A percentile compares a stretch with the other conserved stretches of the same genome.
Evolutionary conservation across 176 grass and related monocot species (phyloP).

Genomic region (Panicum miliaceum): DNA sequence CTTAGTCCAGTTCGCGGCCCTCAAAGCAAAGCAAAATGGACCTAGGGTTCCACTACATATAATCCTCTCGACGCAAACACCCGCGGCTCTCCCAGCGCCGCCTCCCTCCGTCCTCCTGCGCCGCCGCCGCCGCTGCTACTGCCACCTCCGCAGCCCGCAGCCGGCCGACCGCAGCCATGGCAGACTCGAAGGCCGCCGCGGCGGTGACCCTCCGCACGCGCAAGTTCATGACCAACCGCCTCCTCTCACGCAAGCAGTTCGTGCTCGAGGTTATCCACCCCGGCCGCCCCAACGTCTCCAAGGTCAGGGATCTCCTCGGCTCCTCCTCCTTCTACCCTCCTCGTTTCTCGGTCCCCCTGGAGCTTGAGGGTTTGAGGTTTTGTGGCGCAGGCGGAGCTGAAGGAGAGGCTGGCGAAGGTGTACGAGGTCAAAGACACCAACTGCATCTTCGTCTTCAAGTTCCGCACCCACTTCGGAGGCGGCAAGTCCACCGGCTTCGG

Average conservation of each 20-base stretch:
- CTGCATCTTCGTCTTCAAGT: slow-evolving; percentile 96
- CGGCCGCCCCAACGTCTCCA: slow-evolving; percentile 90
- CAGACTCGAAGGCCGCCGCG: slow-evolving; percentile 66
- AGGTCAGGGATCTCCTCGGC: slow-evolving; percentile 48
- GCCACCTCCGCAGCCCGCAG: neutral
- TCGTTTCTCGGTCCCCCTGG: neutral
- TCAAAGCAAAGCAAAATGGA: neutral
- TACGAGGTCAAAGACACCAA: slow-evolving; percentile 88
- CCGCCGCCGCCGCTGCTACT: slow-evolving; percentile 13
- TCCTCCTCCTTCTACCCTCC: neutral
- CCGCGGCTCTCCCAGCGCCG: neutral
- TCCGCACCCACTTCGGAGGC: slow-evolving; percentile 95
- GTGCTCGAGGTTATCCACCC: slow-evolving; percentile 97
- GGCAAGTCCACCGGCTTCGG: slow-evolving; percentile 93
- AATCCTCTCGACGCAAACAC: neutral
- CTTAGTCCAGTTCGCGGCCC: neutral
- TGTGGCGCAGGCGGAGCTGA: slow-evolving; percentile 65
- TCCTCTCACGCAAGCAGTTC: slow-evolving; percentile 95
- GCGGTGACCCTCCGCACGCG: slow-evolving; percentile 88
- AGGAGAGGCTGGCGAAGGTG: slow-evolving; percentile 77
- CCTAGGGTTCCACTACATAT: slow-evolving; percentile 56
- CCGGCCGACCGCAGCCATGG: slow-evolving; percentile 57
- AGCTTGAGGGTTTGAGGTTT: neutral
- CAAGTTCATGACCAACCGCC: slow-evolving; percentile 99
- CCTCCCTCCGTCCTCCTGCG: neutral